These are phyloP conservation scores for Boeremia lycopersici DNA, from an alignment of 2,329 filamentous ascomycete genomes.

Conservation along the genomic window DNA sequence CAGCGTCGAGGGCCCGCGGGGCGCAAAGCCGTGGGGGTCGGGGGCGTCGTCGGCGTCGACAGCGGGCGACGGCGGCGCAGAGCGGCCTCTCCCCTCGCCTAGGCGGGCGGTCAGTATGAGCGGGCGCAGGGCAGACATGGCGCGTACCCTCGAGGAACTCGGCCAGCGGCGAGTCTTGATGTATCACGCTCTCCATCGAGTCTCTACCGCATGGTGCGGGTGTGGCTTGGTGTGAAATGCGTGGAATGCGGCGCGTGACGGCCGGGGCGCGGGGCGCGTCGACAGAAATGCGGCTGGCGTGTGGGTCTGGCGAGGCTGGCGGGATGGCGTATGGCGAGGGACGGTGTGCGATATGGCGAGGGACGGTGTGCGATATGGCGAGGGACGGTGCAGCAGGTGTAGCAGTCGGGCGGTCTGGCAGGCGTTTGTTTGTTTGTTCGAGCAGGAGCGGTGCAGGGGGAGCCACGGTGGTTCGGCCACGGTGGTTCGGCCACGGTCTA, in stretches of 20 bases:
- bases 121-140: not conserved
- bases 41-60: slow-evolving; percentile 4
- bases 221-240: slow-evolving; percentile 23
- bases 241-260: slow-evolving; percentile 13
- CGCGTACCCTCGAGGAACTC: slow-evolving; percentile 81
- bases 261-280: not conserved
- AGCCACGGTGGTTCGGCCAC: slow-evolving; percentile 19
- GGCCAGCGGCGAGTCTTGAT: slow-evolving; percentile 85
- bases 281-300: slow-evolving; percentile 10
- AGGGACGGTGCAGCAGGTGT: too few species aligned
- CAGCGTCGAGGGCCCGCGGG: slow-evolving; percentile 56
- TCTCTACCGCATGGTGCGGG: slow-evolving; percentile 39
- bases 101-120: slow-evolving; percentile 29
- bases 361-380: too few species aligned
- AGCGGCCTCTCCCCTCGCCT: slow-evolving; percentile 42
- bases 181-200: slow-evolving; percentile 83
- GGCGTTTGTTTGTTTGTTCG: not conserved
- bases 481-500: not conserved
- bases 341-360: too few species aligned
- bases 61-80: slow-evolving; percentile 30
- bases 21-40: slow-evolving; percentile 53
- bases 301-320: slow-evolving; percentile 4
- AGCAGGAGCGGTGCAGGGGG: slow-evolving; percentile 15
- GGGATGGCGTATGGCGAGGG: not conserved
- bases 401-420: too few species aligned